Evolutionary conservation across 176 grass and related monocot genomes (phyloP), one percentile per base, ranked within the genome.

Genomic region (Pontederia paniculata): DNA sequence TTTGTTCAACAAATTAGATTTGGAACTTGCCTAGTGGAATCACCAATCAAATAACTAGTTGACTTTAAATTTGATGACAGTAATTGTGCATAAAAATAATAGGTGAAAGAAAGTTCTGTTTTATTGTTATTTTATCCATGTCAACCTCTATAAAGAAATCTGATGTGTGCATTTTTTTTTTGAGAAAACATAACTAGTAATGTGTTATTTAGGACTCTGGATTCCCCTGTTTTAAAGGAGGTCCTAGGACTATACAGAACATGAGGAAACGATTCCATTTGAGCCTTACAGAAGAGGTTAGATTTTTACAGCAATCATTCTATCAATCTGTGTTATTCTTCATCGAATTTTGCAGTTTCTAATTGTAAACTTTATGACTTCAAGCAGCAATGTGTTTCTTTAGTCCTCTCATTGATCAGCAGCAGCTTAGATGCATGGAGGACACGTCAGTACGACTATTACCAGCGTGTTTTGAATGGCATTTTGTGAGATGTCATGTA

Each of bases 371-470:
- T 79, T 54, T 19, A 59, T 77, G 28, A 37, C 28, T 83, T 77
- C 21, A 45, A 63, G 71, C 80, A 98, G 94, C 94, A 98, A 98
- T 98, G 94, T 23, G 94, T 98, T 17, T 98, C 80, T n/a, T 72
- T 93, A 66, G 94, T 98, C 23, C 94, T 98, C 23, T 98, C 94
- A 16, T 73, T 98, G 68, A 98, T 98, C 67, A 98, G 94, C 78
- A 83, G 87, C 87, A 98, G 94, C 67, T 88, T 98, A 78, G 83
- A 98, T 79, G 94, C 94, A 41, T 98, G 94, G 94, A 77, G 87
- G 17, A 98, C 94, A 48, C 68, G 94, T 25, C 94, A 98, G 63
- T 98, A 98, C 63, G 94, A 98, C 74, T 98, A 98, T 45, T 98
- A 98, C 52, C 87, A 98, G 68, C 82, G 87, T 52, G 94, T 98